Percentiles rank a stretch among this genome's conserved stretches.
Evolutionary conservation across 257 asterid genomes (phyloP).

Genomic region (Ocimum tenuiflorum): DNA sequence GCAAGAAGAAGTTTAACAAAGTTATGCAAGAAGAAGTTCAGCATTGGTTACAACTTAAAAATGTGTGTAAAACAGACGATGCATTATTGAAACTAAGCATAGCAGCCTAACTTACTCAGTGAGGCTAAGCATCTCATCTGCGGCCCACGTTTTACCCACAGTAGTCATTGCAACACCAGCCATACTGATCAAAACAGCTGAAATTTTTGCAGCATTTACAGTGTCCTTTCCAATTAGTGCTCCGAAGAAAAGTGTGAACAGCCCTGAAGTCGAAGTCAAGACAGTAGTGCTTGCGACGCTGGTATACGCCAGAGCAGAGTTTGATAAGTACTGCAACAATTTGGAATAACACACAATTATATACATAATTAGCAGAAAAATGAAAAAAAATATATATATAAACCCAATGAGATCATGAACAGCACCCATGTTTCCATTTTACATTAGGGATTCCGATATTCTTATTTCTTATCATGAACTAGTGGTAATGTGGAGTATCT

Average conservation of each 20-base stretch:
- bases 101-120: constrained; percentile 46
- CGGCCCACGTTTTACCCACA: constrained; percentile 71
- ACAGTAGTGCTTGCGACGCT: constrained; percentile 82
- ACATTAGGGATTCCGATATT: background rate
- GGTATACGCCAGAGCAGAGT: constrained; percentile 72
- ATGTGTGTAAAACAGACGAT: too few species aligned
- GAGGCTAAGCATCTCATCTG: constrained; percentile 46
- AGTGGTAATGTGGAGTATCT: background rate
- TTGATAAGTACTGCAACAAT: constrained; percentile 49
- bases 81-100: background rate
- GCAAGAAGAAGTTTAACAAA: too few species aligned
- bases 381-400: too few species aligned
- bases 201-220: constrained; percentile 44
- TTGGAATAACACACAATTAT: background rate
- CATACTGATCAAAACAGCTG: constrained; percentile 60
- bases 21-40: too few species aligned
- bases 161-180: constrained; percentile 80
- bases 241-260: constrained; percentile 74
- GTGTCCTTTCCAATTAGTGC: constrained; percentile 54
- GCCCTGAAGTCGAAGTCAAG: constrained; percentile 73
- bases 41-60: too few species aligned
- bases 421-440: background rate
- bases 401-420: background rate
- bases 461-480: background rate
- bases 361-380: too few species aligned